These are phyloP conservation scores for Eucalyptus coolabah DNA, from an alignment of 345 rosid genomes.

Conservation along the genomic window DNA sequence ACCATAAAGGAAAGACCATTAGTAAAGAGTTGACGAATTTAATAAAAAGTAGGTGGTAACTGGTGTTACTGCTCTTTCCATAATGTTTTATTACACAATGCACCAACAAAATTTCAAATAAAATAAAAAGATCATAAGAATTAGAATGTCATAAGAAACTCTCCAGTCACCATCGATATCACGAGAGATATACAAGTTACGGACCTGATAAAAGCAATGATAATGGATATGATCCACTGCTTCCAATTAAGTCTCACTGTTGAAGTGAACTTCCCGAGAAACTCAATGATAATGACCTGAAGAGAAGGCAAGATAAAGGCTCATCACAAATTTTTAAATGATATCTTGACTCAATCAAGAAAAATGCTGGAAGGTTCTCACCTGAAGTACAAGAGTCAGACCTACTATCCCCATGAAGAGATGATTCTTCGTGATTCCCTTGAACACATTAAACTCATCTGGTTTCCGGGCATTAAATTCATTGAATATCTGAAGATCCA, in stretches of 20 bases:
- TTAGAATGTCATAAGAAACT: background rate
- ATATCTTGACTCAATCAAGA: background rate
- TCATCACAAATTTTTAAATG: background rate
- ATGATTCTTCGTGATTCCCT: constrained; percentile 61
- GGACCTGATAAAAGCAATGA: constrained; percentile 64
- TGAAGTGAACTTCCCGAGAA: constrained; percentile 74
- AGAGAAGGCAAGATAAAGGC: background rate
- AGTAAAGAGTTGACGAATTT: background rate
- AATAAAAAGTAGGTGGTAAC: background rate
- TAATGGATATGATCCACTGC: constrained; percentile 58
- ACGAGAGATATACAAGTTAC: background rate
- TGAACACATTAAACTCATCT: constrained; percentile 71
- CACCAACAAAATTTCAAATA: background rate
- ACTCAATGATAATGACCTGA: constrained; percentile 65
- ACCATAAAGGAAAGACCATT: background rate
- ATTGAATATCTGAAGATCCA: constrained; percentile 56
- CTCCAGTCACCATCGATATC: background rate
- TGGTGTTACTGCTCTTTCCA: background rate
- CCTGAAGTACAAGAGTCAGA: constrained; percentile 76
- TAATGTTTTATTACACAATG: background rate
- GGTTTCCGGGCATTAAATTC: constrained; percentile 97
- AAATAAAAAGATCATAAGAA: background rate
- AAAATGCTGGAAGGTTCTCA: background rate
- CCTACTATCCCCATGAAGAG: constrained; percentile 77
- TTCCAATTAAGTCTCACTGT: constrained; percentile 75